Percentiles rank a stretch among this genome's conserved stretches.
phyloP scores from a whole-genome alignment of 306 rosid genomes.

The Comarum palustre region DNA sequence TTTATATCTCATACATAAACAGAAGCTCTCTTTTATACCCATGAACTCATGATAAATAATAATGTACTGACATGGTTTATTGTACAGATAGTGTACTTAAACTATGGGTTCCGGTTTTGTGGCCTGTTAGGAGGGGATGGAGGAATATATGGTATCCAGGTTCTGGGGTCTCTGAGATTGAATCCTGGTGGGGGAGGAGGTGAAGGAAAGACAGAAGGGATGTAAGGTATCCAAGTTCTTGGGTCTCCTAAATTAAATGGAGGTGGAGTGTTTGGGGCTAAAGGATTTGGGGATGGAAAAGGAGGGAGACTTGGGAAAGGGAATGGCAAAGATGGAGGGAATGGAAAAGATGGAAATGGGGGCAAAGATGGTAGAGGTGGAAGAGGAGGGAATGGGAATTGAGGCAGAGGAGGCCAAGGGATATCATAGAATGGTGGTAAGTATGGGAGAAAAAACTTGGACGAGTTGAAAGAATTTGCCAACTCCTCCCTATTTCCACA shows the following conservation, averaged over 20 bases:
- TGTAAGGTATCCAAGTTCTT: conserved; percentile 43
- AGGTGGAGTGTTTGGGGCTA: conserved; percentile 38
- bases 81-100: conserved; percentile 4
- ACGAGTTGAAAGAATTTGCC: conserved; percentile 34
- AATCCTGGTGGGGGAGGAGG: conserved; percentile 40
- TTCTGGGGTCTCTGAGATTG: conserved; percentile 45
- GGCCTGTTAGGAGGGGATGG: conserved; percentile 36
- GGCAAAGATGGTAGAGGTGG: conserved; percentile 31
- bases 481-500: conserved; percentile 32
- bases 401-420: conserved; percentile 46
- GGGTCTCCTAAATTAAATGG: conserved; percentile 45
- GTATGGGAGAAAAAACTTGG: conserved; percentile 48
- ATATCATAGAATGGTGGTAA: conserved; percentile 37
- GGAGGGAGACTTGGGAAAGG: conserved; percentile 38
- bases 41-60: neutral
- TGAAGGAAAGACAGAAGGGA: conserved; percentile 32
- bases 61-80: conserved; percentile 10
- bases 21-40: neutral
- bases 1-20: conserved; percentile 8
- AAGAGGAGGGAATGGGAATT: conserved; percentile 31
- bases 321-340: conserved; percentile 32
- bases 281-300: conserved; percentile 27
- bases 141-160: conserved; percentile 51
- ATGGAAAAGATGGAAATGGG: conserved; percentile 32
- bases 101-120: conserved; percentile 39